A percentile compares a stretch with the other conserved stretches of the same genome.
Evolutionary conservation across 2,329 filamentous ascomycete genomes (phyloP).

Genomic region (Epichloe glyceriae): DNA sequence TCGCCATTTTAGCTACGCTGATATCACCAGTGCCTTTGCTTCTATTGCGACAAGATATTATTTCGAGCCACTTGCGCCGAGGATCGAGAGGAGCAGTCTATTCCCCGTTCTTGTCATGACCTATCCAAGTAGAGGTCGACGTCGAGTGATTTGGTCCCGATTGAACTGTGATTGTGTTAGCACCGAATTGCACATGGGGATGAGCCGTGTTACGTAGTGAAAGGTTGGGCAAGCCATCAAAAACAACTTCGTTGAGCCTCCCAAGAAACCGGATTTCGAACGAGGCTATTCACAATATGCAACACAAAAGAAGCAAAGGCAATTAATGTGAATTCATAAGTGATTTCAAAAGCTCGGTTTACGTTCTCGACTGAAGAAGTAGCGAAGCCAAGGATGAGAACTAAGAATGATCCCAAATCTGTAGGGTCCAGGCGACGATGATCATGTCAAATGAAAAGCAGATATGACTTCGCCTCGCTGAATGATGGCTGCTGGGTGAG

Average conservation of each 20-base stretch:
- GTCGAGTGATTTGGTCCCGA: not conserved
- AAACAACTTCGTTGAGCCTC: not conserved
- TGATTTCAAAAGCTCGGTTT: not conserved
- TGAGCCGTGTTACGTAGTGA: not conserved
- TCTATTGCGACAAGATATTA: not conserved
- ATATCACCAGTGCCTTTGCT: not conserved
- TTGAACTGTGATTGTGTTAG: not conserved
- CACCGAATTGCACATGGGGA: not conserved
- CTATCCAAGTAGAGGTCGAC: not conserved
- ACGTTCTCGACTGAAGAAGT: not conserved
- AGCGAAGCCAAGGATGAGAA: not conserved
- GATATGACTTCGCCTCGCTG: not conserved
- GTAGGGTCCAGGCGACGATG: not conserved
- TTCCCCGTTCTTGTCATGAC: not conserved
- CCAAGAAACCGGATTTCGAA: not conserved
- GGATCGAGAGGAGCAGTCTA: not conserved
- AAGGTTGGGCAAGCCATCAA: not conserved
- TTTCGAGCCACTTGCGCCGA: not conserved
- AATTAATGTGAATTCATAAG: not conserved
- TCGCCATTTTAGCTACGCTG: slow-evolving; percentile 30
- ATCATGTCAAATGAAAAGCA: not conserved
- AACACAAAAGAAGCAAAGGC: not conserved
- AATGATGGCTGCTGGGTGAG: not conserved
- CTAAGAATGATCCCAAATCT: not conserved
- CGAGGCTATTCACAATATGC: not conserved